These are phyloP conservation scores for Rhododendron ferrugineum DNA, from an alignment of 148 eudicot genomes.

Conservation along the genomic window DNA sequence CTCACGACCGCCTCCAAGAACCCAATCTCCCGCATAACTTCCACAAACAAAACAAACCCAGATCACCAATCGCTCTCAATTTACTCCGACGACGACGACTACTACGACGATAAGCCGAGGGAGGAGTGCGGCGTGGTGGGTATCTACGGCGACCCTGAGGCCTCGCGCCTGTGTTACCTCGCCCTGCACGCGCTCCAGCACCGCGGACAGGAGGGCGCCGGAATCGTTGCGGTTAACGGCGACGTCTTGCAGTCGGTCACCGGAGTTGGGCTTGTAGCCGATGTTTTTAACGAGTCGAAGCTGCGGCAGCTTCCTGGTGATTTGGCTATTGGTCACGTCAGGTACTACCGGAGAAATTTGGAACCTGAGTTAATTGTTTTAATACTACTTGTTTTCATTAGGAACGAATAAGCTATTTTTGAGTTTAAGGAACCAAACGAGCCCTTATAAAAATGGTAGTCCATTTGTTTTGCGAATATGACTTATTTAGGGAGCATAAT, in stretches of 20 bases:
- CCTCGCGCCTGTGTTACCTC: slow-evolving; percentile 44
- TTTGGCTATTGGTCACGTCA: slow-evolving; percentile 67
- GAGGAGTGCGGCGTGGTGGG: slow-evolving; percentile 61
- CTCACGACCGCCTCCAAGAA: slow-evolving; percentile 20
- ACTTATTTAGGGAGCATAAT: neutral
- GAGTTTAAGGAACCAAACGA: neutral
- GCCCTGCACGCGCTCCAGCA: slow-evolving; percentile 76
- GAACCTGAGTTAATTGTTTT: neutral
- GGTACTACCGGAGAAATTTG: slow-evolving; percentile 29
- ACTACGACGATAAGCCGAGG: slow-evolving; percentile 29
- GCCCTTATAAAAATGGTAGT: neutral
- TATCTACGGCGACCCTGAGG: slow-evolving; percentile 49
- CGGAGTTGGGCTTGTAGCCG: slow-evolving; percentile 54
- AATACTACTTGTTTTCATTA: neutral
- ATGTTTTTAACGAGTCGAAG: slow-evolving; percentile 55
- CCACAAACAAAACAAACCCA: slow-evolving; percentile 11
- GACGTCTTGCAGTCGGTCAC: slow-evolving; percentile 51
- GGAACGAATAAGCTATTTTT: neutral
- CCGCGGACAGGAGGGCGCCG: slow-evolving; percentile 81
- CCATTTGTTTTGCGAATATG: neutral
- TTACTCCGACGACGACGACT: slow-evolving; percentile 16
- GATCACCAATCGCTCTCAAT: neutral
- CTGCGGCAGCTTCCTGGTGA: slow-evolving; percentile 61
- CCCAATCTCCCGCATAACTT: slow-evolving; percentile 23
- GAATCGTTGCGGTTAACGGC: slow-evolving; percentile 48